Evolutionary conservation across 192 early-diverging fungal species (phyloP).

Genomic region (Mortierella claussenii): DNA sequence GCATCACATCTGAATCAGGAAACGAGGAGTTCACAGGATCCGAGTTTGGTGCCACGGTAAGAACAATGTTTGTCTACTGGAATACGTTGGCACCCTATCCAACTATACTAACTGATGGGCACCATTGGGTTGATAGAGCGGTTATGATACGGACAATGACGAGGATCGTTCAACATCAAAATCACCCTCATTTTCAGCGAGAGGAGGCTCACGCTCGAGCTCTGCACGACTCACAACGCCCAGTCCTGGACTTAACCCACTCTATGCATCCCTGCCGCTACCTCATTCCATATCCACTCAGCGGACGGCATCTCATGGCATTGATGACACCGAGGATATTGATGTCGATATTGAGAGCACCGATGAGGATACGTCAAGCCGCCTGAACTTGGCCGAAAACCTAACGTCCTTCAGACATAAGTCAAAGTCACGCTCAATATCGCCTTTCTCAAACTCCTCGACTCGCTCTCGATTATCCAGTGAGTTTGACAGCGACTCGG

Average conservation of each 20-base stretch:
- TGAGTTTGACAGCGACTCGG: constrained; percentile 43
- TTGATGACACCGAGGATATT: constrained; percentile 45
- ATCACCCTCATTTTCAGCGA: constrained; percentile 36
- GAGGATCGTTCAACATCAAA: constrained; percentile 43
- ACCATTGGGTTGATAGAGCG: too few relatives aligned
- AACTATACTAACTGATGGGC: too few relatives aligned
- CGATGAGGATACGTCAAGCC: constrained; percentile 23
- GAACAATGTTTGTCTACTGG: background rate
- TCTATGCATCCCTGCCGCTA: constrained; percentile 17
- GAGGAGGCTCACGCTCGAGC: constrained; percentile 26
- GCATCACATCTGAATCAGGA: constrained; percentile 44
- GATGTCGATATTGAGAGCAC: constrained; percentile 49
- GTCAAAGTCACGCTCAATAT: constrained; percentile 46
- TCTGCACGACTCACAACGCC: constrained; percentile 29
- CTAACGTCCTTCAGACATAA: constrained; percentile 14
- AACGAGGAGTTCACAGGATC: constrained; percentile 51
- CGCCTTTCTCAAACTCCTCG: constrained; percentile 44
- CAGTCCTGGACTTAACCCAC: constrained; percentile 37
- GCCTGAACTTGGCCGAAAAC: constrained; percentile 6
- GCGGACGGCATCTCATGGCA: constrained; percentile 15
- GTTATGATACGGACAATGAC: constrained; percentile 52
- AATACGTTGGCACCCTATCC: too few relatives aligned
- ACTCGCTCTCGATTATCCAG: constrained; percentile 41
- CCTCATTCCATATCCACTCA: constrained; percentile 12
- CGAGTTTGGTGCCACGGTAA: constrained; percentile 50